phyloP scores from a whole-genome alignment of 2,329 filamentous ascomycete species.

The Lecanicillium sp. region DNA sequence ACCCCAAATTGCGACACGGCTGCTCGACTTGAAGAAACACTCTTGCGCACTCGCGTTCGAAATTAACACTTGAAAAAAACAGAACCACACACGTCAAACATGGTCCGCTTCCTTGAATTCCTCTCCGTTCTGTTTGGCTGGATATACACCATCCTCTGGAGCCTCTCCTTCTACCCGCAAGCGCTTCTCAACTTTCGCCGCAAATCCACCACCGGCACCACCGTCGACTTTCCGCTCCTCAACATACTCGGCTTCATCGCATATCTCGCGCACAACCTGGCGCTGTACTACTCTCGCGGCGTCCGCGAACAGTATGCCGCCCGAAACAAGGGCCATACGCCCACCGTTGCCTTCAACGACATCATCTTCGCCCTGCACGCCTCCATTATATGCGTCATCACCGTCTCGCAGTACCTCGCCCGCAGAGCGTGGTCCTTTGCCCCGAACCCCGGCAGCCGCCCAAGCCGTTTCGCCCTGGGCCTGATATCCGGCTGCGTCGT shows the following conservation, averaged over 20 bases:
- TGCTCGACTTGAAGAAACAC: too few relatives aligned
- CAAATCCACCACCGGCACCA: slow-evolving; percentile 71
- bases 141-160: slow-evolving; percentile 73
- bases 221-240: slow-evolving; percentile 77
- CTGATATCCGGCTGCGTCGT: slow-evolving; percentile 61
- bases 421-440: slow-evolving; percentile 68
- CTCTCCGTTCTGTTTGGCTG: slow-evolving; percentile 60
- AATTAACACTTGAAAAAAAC: too few relatives aligned
- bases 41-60: too few relatives aligned
- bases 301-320: slow-evolving; percentile 78
- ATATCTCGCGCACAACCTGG: slow-evolving; percentile 66
- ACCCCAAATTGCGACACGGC: too few relatives aligned
- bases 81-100: too few relatives aligned
- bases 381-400: slow-evolving; percentile 59
- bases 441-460: slow-evolving; percentile 45
- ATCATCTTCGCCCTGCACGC: slow-evolving; percentile 81
- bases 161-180: slow-evolving; percentile 87
- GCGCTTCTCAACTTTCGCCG: slow-evolving; percentile 70
- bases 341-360: slow-evolving; percentile 86
- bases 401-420: slow-evolving; percentile 70
- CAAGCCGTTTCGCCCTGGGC: slow-evolving; percentile 54
- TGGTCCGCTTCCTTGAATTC: slow-evolving; percentile 35
- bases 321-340: slow-evolving; percentile 65
- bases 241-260: slow-evolving; percentile 63
- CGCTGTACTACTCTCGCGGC: slow-evolving; percentile 70